A percentile compares a stretch with the other conserved stretches of the same genome.
Evolutionary conservation across 768 basidiomycete genomes (phyloP).

Genomic region (Fomitopsis serialis): DNA sequence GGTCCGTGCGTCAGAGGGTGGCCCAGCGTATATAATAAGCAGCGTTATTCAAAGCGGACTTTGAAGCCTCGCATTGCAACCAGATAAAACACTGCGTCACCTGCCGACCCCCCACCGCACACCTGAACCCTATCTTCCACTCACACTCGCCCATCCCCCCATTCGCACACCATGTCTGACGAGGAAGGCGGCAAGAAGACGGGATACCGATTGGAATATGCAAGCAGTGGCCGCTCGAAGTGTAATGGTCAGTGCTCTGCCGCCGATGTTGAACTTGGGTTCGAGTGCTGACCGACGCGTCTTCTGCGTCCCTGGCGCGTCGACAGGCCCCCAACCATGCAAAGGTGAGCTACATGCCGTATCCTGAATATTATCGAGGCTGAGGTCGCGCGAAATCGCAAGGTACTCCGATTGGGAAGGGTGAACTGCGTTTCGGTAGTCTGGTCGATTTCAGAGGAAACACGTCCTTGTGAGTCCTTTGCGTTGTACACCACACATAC

Average conservation of each 20-base stretch:
- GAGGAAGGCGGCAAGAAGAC: conserved; percentile 37
- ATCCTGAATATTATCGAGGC: conserved; percentile 2
- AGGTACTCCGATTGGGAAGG: conserved; percentile 67
- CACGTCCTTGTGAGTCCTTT: conserved; percentile 51
- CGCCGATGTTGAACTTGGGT: conserved; percentile 18
- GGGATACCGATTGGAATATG: conserved; percentile 79
- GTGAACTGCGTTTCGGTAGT: conserved; percentile 64
- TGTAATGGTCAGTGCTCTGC: conserved; percentile 60
- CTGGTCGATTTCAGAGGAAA: conserved; percentile 71
- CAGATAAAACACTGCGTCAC: conserved; percentile 21
- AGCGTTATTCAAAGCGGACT: conserved; percentile 28
- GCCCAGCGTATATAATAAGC: conserved; percentile 15
- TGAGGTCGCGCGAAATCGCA: conserved; percentile 25
- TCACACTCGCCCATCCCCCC: conserved; percentile 4
- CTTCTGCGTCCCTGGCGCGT: conserved; percentile 22
- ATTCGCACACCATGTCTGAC: conserved; percentile 29
- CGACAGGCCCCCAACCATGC: conserved; percentile 73
- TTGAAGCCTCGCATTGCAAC: conserved; percentile 23
- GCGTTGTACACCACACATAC: background rate
- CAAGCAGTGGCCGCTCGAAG: conserved; percentile 59
- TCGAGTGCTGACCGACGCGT: conserved; percentile 18
- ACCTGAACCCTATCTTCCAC: conserved; percentile 18
- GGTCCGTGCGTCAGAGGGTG: conserved; percentile 16
- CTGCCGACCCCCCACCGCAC: conserved; percentile 11
- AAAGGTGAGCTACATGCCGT: conserved; percentile 37